phyloP scores from a whole-genome alignment of 352 stramenopile genomes.

The Pythium rhizo-oryzae region DNA sequence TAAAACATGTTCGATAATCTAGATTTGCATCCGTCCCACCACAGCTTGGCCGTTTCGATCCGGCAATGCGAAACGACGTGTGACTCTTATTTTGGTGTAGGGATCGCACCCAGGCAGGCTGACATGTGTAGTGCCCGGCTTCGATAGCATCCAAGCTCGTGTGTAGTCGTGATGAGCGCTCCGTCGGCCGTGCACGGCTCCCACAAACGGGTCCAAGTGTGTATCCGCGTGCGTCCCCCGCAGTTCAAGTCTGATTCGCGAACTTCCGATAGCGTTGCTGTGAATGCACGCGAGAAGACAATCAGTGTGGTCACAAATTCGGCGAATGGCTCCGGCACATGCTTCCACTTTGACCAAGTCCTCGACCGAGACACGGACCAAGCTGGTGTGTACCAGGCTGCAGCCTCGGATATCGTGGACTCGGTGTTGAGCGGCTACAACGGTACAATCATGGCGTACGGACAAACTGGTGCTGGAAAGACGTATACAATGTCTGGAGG shows the following conservation, averaged over 20 bases:
- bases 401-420: slow-evolving; percentile 56
- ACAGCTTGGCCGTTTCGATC: not conserved
- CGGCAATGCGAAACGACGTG: slow-evolving; percentile 3
- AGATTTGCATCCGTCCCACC: slow-evolving; percentile 8
- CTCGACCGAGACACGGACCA: slow-evolving; percentile 46
- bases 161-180: slow-evolving; percentile 31
- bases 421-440: slow-evolving; percentile 74
- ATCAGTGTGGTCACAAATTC: slow-evolving; percentile 69
- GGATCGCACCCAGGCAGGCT: not conserved
- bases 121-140: not conserved
- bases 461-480: slow-evolving; percentile 75
- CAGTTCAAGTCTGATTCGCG: slow-evolving; percentile 8
- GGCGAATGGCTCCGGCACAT: slow-evolving; percentile 46
- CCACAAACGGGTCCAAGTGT: slow-evolving; percentile 76
- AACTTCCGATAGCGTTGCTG: slow-evolving; percentile 34
- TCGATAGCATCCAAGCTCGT: no score
- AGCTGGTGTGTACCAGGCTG: slow-evolving; percentile 49
- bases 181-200: slow-evolving; percentile 58
- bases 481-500: slow-evolving; percentile 76
- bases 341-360: slow-evolving; percentile 73
- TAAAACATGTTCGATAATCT: slow-evolving; percentile 23
- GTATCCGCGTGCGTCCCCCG: slow-evolving; percentile 60
- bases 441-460: slow-evolving; percentile 76
- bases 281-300: slow-evolving; percentile 56
- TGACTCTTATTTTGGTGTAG: slow-evolving; percentile 1